phyloP scores from a whole-genome alignment of 2,329 filamentous ascomycete species.

The Monosporascus sp. region DNA sequence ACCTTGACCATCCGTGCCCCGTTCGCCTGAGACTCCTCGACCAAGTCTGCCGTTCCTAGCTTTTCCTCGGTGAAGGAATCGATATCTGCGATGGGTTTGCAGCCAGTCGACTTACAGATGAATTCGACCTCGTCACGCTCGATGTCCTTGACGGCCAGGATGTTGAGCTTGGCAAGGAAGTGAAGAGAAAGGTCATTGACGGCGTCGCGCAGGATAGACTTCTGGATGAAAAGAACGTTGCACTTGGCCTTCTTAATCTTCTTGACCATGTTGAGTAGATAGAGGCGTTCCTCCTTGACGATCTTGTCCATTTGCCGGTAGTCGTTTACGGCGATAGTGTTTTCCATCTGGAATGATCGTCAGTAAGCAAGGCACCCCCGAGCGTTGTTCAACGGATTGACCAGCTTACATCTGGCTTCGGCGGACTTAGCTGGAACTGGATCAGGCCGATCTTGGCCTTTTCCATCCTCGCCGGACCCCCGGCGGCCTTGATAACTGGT shows the following conservation, averaged over 20 bases:
- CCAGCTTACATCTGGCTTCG: constrained; percentile 86
- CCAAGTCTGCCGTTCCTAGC: constrained; percentile 84
- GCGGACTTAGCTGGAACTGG: constrained; percentile 96
- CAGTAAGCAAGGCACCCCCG: constrained; percentile 1
- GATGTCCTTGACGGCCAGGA: constrained; percentile 93
- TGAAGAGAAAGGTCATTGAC: constrained; percentile 97
- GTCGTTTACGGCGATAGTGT: constrained; percentile 98
- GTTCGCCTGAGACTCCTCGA: constrained; percentile 84
- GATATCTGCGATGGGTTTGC: constrained; percentile 97
- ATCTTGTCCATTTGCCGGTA: constrained; percentile 99
- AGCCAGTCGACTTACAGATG: constrained; percentile 97
- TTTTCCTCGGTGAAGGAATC: constrained; percentile 99
- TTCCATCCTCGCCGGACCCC: constrained; percentile 87
- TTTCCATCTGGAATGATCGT: constrained; percentile 71
- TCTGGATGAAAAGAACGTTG: constrained; percentile 96
- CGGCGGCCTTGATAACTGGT: constrained; percentile 86
- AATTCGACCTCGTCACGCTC: constrained; percentile 99
- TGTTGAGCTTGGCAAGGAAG: constrained; percentile 95
- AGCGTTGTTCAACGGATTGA: background rate
- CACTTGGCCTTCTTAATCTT: constrained; percentile 99
- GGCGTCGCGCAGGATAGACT: constrained; percentile 94
- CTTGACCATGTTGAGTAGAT: constrained; percentile 97
- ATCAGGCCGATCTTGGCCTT: constrained; percentile 97
- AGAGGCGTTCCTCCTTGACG: constrained; percentile 96
- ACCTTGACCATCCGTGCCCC: constrained; percentile 94